These are phyloP conservation scores for Hydnomerulius pinastri DNA, from an alignment of 768 basidiomycete genomes.

Conservation along the genomic window DNA sequence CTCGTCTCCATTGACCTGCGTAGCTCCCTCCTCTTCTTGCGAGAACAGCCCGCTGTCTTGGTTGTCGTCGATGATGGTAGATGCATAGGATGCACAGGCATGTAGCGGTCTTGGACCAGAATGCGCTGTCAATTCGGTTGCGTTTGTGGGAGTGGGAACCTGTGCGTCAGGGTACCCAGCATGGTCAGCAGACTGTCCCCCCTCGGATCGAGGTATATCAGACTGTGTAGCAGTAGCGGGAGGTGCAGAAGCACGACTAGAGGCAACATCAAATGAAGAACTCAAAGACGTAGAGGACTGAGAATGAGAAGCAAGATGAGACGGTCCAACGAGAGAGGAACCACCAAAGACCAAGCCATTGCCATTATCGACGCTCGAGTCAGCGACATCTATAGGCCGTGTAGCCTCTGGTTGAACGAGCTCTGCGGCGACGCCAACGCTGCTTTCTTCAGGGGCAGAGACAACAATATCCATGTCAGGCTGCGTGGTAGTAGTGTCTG, in stretches of 20 bases:
- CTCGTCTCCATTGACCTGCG: constrained; percentile 17
- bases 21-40: constrained; percentile 25
- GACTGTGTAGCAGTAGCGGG: constrained; percentile 30
- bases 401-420: constrained; percentile 20
- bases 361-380: constrained; percentile 20
- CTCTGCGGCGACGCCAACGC: constrained; percentile 12
- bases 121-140: constrained; percentile 6
- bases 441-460: constrained; percentile 20
- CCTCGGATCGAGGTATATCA: constrained; percentile 38
- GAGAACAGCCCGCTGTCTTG: constrained; percentile 32
- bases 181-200: constrained; percentile 49
- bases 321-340: constrained; percentile 28
- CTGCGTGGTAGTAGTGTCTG: constrained; percentile 22
- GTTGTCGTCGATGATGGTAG: constrained; percentile 54
- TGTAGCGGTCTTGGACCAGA: constrained; percentile 37
- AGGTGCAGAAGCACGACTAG: constrained; percentile 42
- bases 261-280: constrained; percentile 47
- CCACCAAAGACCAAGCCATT: constrained; percentile 15
- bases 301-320: constrained; percentile 33
- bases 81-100: constrained; percentile 46
- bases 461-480: constrained; percentile 21
- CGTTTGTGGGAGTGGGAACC: constrained; percentile 25
- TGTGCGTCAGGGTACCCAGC: constrained; percentile 48
- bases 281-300: constrained; percentile 34
- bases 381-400: constrained; percentile 17